A percentile compares a stretch with the other conserved stretches of the same genome.
Evolutionary conservation across 805 yeast genomes (phyloP).

Genomic region (Lipomyces kockii): DNA sequence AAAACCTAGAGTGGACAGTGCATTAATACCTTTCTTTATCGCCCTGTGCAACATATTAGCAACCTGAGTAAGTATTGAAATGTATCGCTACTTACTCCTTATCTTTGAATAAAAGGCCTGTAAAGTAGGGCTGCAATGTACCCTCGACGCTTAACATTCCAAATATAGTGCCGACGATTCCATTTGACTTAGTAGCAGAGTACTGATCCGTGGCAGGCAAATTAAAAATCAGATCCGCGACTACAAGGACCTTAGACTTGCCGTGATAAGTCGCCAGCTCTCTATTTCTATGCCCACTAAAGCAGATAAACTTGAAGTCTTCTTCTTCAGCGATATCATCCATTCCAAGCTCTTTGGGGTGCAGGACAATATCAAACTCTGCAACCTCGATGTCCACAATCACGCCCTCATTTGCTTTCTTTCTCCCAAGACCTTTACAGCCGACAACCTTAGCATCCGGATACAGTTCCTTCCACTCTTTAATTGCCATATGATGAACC

Average conservation of each 20-base stretch:
- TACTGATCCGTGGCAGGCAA: conserved; percentile 56
- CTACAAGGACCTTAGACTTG: conserved; percentile 54
- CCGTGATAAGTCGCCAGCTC: conserved; percentile 61
- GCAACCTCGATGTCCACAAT: conserved; percentile 51
- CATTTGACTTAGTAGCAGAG: not conserved
- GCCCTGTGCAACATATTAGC: conserved; percentile 23
- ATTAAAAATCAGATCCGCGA: conserved; percentile 66
- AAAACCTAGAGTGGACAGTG: conserved; percentile 52
- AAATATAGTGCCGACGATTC: not conserved
- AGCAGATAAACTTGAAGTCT: conserved; percentile 58
- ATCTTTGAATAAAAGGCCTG: conserved; percentile 10
- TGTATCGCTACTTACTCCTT: conserved; percentile 8
- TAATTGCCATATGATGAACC: conserved; percentile 69
- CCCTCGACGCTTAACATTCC: not conserved
- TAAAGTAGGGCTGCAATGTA: conserved; percentile 2
- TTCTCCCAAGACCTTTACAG: conserved; percentile 47
- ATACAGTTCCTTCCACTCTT: conserved; percentile 54
- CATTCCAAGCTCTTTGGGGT: conserved; percentile 45
- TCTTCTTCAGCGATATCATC: conserved; percentile 32
- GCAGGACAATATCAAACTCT: conserved; percentile 45
- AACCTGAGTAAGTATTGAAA: conserved; percentile 33
- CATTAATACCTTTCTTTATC: conserved; percentile 33
- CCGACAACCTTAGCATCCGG: conserved; percentile 62
- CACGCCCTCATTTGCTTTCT: conserved; percentile 41
- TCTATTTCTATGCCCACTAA: conserved; percentile 60